A percentile compares a stretch with the other conserved stretches of the same genome.
phyloP scores from a whole-genome alignment of 805 yeast genomes.

The Suhomyces xylopsoci region DNA sequence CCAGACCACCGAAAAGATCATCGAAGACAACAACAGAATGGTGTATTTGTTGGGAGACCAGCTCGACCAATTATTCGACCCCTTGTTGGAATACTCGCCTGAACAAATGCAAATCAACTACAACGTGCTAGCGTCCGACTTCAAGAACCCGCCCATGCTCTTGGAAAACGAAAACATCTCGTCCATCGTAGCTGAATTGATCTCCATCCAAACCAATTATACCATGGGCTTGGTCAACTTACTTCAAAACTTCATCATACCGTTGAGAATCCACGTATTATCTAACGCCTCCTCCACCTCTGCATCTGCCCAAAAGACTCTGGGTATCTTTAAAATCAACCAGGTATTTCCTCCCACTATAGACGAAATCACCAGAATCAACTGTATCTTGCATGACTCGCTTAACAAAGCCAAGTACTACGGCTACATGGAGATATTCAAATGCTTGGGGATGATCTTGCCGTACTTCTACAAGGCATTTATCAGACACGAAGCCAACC shows the following conservation, averaged over 20 bases:
- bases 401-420: constrained; percentile 60
- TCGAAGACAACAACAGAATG: constrained; percentile 69
- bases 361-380: constrained; percentile 88
- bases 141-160: constrained; percentile 7
- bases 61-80: constrained; percentile 84
- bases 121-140: constrained; percentile 48
- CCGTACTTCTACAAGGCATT: constrained; percentile 93
- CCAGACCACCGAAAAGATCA: constrained; percentile 30
- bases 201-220: constrained; percentile 69
- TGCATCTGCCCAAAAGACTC: constrained; percentile 16
- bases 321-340: constrained; percentile 67
- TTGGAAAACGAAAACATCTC: constrained; percentile 21
- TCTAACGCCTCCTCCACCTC: constrained; percentile 28
- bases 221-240: constrained; percentile 71
- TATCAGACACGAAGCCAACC: constrained; percentile 91
- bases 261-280: constrained; percentile 68
- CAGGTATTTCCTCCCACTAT: constrained; percentile 90
- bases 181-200: constrained; percentile 62
- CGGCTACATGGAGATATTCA: constrained; percentile 74
- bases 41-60: constrained; percentile 82
- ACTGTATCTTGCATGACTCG: constrained; percentile 78
- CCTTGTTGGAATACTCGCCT: constrained; percentile 87
- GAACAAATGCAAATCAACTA: constrained; percentile 76
- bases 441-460: constrained; percentile 75
- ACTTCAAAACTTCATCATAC: constrained; percentile 74